Conservation (phyloP, 1,284 basidiomycete genomes). For the Ceraceosorus bombacis region DNA sequence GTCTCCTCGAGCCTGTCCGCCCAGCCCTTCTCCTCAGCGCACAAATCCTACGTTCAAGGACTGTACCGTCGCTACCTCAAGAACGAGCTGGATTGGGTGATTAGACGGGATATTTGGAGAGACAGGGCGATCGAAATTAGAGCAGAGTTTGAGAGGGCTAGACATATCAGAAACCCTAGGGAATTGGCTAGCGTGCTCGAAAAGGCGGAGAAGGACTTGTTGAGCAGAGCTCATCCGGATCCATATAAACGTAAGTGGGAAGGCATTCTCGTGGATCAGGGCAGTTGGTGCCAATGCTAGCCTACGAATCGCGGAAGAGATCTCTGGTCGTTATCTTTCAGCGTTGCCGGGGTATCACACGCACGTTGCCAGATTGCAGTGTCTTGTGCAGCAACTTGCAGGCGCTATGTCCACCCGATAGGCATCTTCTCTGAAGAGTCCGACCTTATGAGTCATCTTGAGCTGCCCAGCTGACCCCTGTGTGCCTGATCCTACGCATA, state of each 20-base stretch:
- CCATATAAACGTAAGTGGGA: slow-evolving; percentile 71
- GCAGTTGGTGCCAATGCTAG: neutral
- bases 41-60: slow-evolving; percentile 79
- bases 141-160: slow-evolving; percentile 85
- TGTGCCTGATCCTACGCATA: too few species aligned
- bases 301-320: neutral
- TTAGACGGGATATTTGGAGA: slow-evolving; percentile 77
- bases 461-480: too few species aligned
- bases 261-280: neutral
- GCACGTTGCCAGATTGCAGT: too few species aligned
- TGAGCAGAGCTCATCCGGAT: slow-evolving; percentile 69
- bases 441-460: too few species aligned
- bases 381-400: neutral
- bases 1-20: slow-evolving; percentile 15
- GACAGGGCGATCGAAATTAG: slow-evolving; percentile 72
- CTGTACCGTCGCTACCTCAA: slow-evolving; percentile 78
- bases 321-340: neutral
- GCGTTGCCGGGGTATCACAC: neutral
- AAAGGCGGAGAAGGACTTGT: slow-evolving; percentile 70
- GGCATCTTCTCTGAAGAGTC: neutral
- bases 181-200: slow-evolving; percentile 71
- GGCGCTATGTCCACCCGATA: neutral
- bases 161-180: slow-evolving; percentile 78
- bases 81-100: slow-evolving; percentile 80
- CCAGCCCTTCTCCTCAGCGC: slow-evolving; percentile 61